These are phyloP conservation scores for Rhododendron molle DNA, from an alignment of 148 eudicot species.

Conservation along the genomic window DNA sequence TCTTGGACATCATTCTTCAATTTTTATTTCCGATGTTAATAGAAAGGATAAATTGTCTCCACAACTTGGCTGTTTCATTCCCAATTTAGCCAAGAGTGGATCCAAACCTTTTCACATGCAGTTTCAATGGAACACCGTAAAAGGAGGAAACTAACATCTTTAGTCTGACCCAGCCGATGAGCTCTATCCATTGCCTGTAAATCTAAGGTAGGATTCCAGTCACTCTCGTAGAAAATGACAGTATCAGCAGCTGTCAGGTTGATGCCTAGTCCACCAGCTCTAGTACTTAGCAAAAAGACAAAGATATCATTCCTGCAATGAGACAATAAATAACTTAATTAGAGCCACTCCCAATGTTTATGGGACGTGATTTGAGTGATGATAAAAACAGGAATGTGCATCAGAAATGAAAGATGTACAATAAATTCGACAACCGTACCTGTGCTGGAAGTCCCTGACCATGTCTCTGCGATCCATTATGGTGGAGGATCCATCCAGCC, in stretches of 20 bases:
- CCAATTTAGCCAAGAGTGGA: not conserved
- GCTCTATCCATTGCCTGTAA: constrained; percentile 99
- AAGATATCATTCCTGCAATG: constrained; percentile 83
- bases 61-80: not conserved
- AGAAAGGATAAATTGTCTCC: not conserved
- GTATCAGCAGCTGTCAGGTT: constrained; percentile 98
- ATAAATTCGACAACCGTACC: constrained; percentile 34
- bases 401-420: not conserved
- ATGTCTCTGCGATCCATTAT: constrained; percentile 97
- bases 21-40: not conserved
- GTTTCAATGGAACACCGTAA: not conserved
- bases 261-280: constrained; percentile 97
- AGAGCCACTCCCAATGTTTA: constrained; percentile 3
- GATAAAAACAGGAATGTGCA: not conserved
- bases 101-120: not conserved
- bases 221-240: constrained; percentile 97
- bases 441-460: constrained; percentile 93
- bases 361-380: not conserved
- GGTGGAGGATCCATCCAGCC: constrained; percentile 98
- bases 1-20: not conserved
- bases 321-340: constrained; percentile 14
- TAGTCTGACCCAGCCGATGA: constrained; percentile 97
- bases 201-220: constrained; percentile 98
- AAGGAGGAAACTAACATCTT: constrained; percentile 63
- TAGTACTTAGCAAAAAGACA: constrained; percentile 94